phyloP scores from a whole-genome alignment of 2,329 filamentous ascomycete species.

The Neofusicoccum laricinum region DNA sequence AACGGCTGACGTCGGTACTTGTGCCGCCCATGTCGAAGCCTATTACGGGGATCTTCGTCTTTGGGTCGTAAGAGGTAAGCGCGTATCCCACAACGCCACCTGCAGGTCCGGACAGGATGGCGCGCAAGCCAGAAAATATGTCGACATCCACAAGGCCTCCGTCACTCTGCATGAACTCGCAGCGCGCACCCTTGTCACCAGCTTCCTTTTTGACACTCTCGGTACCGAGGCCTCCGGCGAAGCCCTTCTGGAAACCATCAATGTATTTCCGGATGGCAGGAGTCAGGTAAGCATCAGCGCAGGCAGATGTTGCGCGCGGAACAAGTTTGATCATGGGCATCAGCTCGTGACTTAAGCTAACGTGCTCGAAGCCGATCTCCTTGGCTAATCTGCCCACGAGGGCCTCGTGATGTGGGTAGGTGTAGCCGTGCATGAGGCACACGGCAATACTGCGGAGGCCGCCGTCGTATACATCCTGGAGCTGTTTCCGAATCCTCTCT shows the following conservation, averaged over 20 bases:
- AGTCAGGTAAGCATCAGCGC: slow-evolving; percentile 76
- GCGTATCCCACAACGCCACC: slow-evolving; percentile 92
- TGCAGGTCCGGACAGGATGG: slow-evolving; percentile 86
- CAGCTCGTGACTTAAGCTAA: slow-evolving; percentile 75
- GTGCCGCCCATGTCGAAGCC: slow-evolving; percentile 97
- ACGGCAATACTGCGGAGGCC: slow-evolving; percentile 83
- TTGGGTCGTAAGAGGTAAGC: slow-evolving; percentile 81
- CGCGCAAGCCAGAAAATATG: slow-evolving; percentile 78
- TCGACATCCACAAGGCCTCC: slow-evolving; percentile 70
- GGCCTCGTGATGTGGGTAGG: slow-evolving; percentile 81
- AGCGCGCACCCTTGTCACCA: slow-evolving; percentile 69
- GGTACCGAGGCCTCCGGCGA: slow-evolving; percentile 74
- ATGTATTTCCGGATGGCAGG: slow-evolving; percentile 77
- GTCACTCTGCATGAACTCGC: slow-evolving; percentile 94
- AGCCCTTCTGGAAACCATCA: slow-evolving; percentile 73
- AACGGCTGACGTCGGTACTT: slow-evolving; percentile 85
- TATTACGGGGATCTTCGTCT: slow-evolving; percentile 81
- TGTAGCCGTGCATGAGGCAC: slow-evolving; percentile 89
- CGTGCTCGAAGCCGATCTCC: slow-evolving; percentile 79
- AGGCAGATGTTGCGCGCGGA: slow-evolving; percentile 71
- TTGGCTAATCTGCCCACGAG: slow-evolving; percentile 71
- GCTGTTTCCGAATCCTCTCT: slow-evolving; percentile 54
- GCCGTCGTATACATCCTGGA: slow-evolving; percentile 65
- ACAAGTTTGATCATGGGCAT: slow-evolving; percentile 90
- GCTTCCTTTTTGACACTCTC: slow-evolving; percentile 67